Evolutionary conservation across 192 early-diverging fungal species (phyloP).

Genomic region (Podila horticola): DNA sequence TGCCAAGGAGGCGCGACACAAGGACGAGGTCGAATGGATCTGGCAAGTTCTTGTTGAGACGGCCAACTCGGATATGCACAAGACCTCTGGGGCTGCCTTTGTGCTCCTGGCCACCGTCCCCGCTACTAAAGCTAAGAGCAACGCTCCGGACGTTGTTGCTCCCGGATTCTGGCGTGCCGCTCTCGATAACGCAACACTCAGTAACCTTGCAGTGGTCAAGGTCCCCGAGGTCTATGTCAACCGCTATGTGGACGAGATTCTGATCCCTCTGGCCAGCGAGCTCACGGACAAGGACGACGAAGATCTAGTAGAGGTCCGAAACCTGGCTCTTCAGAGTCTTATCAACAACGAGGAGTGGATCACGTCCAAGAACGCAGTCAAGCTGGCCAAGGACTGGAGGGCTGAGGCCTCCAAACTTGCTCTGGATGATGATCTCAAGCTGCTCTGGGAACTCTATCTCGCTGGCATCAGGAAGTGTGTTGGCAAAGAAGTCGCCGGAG

Average conservation of each 20-base stretch:
- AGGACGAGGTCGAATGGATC: constrained; percentile 18
- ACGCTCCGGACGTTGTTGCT: not conserved
- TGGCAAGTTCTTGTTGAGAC: constrained; percentile 12
- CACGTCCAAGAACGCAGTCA: constrained; percentile 12
- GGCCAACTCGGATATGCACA: constrained; percentile 17
- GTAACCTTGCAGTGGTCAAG: constrained; percentile 4
- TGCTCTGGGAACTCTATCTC: constrained; percentile 10
- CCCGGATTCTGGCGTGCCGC: not conserved
- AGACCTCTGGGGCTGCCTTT: constrained; percentile 23
- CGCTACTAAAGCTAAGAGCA: not conserved
- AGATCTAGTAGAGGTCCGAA: constrained; percentile 23
- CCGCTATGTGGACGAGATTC: constrained; percentile 31
- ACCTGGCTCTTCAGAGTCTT: constrained; percentile 16
- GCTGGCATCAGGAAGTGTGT: constrained; percentile 17
- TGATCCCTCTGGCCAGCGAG: constrained; percentile 21
- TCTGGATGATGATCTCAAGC: constrained; percentile 10
- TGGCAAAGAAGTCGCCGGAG: constrained; percentile 16
- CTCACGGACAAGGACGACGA: constrained; percentile 15
- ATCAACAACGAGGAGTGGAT: constrained; percentile 16
- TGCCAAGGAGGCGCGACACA: constrained; percentile 22
- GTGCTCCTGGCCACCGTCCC: constrained; percentile 27
- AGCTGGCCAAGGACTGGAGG: constrained; percentile 28
- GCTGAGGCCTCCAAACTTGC: constrained; percentile 6
- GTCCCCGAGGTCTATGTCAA: constrained; percentile 16
- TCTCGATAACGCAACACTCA: constrained; percentile 11